Base-by-base conservation (phyloP, 768 basidiomycete species). In the Collybia mongolica region DNA sequence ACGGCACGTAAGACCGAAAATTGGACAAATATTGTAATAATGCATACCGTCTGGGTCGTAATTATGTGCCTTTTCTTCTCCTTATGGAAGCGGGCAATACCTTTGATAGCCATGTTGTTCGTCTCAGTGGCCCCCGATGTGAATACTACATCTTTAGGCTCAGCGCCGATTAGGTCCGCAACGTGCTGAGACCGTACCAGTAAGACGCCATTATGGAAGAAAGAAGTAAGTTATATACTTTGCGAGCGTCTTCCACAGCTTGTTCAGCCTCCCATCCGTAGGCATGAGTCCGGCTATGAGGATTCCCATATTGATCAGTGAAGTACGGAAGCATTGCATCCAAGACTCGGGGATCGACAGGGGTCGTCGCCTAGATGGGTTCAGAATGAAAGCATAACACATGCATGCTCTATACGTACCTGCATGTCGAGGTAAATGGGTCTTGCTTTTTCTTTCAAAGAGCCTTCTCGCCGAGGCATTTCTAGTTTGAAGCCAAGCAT, bases 361-460 rank as follows among this genome's bases (percentile, higher is more conserved):
- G 97, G 20, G 97, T 98, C 2, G 97, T 99, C 5, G 97, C 97
- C 91, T 96, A 57, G 12, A 42, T 32, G 32, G 11, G 14, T 32
- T 32, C 2, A 48, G 39, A 37, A 51, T 29, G 48, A 19, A 53
- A 8, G 48, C 48, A 39, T 44, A n/a, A 19, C 29, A 29, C 12
- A 23, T 47, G 48, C 3, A 48, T 9, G 11, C 39, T 22, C 6
- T 26, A 15, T 39, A 63, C 81, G 53, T 48, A 87, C 93, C 82
- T 97, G 95, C 90, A 96, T 90, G 69, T 99, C 97, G 42, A 99
- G 83, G 69, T 99, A 99, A 56, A 99, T 98, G 15, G 97, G 94
- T 24, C 93, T 81, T 23, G 78, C 76, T 68, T 86, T 88, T 48
- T 79, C 79, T 43, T 75, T 72, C 44, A 77, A 51, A 8, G 77